Conservation (phyloP, 345 rosid species). For the Syzygium oleosum region DNA sequence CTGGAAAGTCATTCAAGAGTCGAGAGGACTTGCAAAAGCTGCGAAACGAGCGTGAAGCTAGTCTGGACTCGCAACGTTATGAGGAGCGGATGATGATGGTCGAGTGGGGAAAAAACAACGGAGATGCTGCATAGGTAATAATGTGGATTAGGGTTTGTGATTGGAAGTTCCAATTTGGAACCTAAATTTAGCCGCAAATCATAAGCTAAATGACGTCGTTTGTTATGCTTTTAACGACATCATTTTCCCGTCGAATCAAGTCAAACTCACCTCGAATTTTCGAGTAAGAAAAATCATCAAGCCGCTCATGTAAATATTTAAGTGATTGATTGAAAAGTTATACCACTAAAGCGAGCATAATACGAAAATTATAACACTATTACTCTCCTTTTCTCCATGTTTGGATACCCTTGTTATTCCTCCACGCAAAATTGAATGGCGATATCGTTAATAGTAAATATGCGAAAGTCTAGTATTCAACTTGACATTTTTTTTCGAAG, state of each 20-base stretch:
- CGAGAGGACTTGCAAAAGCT: background rate
- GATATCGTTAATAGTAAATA: background rate
- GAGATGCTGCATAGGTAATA: background rate
- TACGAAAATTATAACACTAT: too few relatives aligned
- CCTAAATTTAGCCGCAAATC: background rate
- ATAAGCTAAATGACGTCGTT: too few relatives aligned
- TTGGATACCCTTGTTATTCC: background rate
- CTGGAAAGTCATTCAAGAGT: background rate
- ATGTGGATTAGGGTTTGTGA: background rate
- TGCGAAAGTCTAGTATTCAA: background rate
- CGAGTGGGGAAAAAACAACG: background rate
- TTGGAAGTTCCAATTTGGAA: background rate
- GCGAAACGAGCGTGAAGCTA: background rate
- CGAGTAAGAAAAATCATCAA: background rate
- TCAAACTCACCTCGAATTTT: rapidly evolving
- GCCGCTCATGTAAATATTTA: background rate
- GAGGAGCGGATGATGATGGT: background rate
- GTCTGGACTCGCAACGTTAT: background rate
- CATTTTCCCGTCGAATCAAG: background rate
- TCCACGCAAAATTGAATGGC: background rate
- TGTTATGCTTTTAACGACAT: background rate
- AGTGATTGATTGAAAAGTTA: background rate
- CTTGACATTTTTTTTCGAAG: background rate
- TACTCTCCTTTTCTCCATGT: background rate
- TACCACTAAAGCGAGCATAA: rapidly evolving